Evolutionary conservation across 2,329 filamentous ascomycete species (phyloP), one percentile per base, ranked within the genome.

Genomic region (Ophiostoma triangulosporum): DNA sequence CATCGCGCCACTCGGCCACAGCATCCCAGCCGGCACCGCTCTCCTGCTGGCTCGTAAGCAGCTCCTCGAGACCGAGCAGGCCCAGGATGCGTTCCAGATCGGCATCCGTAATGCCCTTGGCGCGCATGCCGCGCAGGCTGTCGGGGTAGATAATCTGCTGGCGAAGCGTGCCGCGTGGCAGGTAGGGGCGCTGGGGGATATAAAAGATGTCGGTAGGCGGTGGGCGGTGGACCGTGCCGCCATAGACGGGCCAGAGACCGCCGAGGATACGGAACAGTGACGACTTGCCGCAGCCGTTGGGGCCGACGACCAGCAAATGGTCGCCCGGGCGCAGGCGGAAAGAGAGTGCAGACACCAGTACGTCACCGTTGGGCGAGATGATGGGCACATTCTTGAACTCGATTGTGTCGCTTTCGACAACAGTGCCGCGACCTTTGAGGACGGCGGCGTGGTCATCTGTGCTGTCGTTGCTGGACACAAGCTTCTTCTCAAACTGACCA

Each of bases 91-190:
- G 73, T 56, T 84, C 73, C 1, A 98, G 79, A 61, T 96, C 87
- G 0, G 76, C 73, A 64, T 98, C 93, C 0, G 86, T 89, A 32
- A 93, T 76, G 48, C 86, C 83, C 63, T 89, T 90, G 57, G 83
- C 78, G 43, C 87, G 86, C 83, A 96, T 95, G 58, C 90, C 85
- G 51, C 87, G 83, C 17, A 95, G 69, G 8, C 82, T 85, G 67
- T 98, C 93, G 0, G 93, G 93, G 68, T 98, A 98, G 56, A 93
- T 95, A 61, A 98, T 89, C 64, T 98, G 93, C 66, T 97, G 89
- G 36, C 93, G 83, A n/a, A 98, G 78, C 1, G 86, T 89, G 22
- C 93, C 93, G 52, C 88, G 82, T 14, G 87, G 93, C 1, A 98
- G 77, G 64, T 98, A 98, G 0, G 93, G 93, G 1, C 93, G 82